Evolutionary conservation across 768 basidiomycete genomes (phyloP).

Genomic region (Rhodotorula paludigena): DNA sequence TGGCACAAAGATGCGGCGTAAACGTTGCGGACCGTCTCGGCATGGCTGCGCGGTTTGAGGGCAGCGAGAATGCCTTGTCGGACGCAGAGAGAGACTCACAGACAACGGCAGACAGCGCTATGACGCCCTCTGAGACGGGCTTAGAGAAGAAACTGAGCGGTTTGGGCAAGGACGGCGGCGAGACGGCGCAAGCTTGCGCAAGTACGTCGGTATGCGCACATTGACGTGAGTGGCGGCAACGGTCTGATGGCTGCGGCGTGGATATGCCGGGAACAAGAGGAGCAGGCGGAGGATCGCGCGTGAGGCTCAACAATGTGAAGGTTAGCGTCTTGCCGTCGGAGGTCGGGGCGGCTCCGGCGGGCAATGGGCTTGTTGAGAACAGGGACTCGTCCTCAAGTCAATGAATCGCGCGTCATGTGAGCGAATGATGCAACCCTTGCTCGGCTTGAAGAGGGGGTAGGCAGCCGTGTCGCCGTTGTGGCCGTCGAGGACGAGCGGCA

Average conservation of each 20-base stretch:
- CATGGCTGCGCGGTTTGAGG: background rate
- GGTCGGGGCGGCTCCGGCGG: background rate
- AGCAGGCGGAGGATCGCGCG: too few relatives aligned
- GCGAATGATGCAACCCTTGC: background rate
- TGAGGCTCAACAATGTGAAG: background rate
- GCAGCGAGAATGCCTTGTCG: background rate
- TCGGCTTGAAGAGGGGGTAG: too few relatives aligned
- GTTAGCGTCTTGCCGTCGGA: background rate
- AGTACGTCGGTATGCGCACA: background rate
- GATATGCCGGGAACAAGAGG: background rate
- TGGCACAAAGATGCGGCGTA: background rate
- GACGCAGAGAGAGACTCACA: background rate
- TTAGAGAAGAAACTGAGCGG: too few relatives aligned
- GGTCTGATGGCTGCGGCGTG: too few relatives aligned
- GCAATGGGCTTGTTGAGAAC: too few relatives aligned
- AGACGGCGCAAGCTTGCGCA: background rate
- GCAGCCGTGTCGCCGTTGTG: conserved; percentile 4
- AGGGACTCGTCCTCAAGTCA: conserved; percentile 14
- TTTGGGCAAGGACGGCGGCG: too few relatives aligned
- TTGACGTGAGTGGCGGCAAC: background rate
- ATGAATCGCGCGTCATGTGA: conserved; percentile 4
- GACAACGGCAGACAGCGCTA: background rate
- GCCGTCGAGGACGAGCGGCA: too few relatives aligned
- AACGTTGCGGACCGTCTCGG: background rate
- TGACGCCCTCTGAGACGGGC: background rate